These are phyloP conservation scores for Phoma sp. DNA, from an alignment of 2,329 filamentous ascomycete species.

Conservation along the genomic window DNA sequence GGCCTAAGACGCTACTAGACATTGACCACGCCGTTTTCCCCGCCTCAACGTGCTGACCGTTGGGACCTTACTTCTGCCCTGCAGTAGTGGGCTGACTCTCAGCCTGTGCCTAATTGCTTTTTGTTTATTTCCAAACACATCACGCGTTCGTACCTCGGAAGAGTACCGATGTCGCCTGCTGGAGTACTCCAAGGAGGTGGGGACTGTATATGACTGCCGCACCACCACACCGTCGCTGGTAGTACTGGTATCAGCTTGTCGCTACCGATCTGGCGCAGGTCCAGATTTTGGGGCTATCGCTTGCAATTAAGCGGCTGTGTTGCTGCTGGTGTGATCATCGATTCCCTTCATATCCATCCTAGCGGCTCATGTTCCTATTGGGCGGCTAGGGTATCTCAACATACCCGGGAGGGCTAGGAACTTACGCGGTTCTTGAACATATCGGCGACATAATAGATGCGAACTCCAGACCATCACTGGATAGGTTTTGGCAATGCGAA, in stretches of 20 bases:
- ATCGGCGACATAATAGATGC: not conserved
- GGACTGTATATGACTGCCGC: not conserved
- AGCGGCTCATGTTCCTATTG: constrained; percentile 7
- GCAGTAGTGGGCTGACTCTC: constrained; percentile 17
- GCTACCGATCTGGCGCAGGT: constrained; percentile 1
- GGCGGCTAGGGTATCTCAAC: not conserved
- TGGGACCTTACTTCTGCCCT: constrained; percentile 4
- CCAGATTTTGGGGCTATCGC: constrained; percentile 4
- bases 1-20: not conserved
- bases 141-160: constrained; percentile 17
- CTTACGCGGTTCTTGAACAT: not conserved
- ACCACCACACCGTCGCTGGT: not conserved
- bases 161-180: constrained; percentile 10
- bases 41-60: constrained; percentile 10
- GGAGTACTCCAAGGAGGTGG: not conserved
- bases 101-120: constrained; percentile 6
- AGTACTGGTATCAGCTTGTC: constrained; percentile 9
- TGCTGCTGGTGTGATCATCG: not conserved
- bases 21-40: constrained; percentile 1
- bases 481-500: too few relatives aligned
- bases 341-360: not conserved
- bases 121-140: constrained; percentile 11
- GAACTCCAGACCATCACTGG: too few relatives aligned
- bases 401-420: not conserved
- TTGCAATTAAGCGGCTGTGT: not conserved